phyloP scores from a whole-genome alignment of 345 rosid species.

The Eucalyptus guilfoylei region DNA sequence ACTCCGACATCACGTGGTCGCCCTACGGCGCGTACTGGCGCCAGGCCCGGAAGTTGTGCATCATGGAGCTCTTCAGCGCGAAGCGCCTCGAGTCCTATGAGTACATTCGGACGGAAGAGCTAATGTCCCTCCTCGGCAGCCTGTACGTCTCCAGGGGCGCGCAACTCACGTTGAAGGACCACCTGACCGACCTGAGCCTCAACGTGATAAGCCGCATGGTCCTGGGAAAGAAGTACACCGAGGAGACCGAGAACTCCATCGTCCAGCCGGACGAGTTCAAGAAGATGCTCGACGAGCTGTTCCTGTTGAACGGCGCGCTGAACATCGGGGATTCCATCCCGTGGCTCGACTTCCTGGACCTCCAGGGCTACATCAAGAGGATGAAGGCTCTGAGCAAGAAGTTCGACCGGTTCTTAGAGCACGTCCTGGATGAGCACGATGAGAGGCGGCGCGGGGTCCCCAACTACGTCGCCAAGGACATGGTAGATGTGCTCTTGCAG shows the following conservation, averaged over 20 bases:
- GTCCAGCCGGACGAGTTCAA: slow-evolving; percentile 50
- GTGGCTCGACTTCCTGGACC: slow-evolving; percentile 44
- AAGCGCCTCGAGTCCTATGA: slow-evolving; percentile 50
- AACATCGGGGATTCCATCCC: slow-evolving; percentile 70
- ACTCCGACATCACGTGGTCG: slow-evolving; percentile 51
- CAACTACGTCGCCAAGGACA: slow-evolving; percentile 36
- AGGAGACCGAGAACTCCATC: neutral
- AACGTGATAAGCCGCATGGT: slow-evolving; percentile 60
- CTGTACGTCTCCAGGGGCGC: slow-evolving; percentile 1
- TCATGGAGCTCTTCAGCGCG: slow-evolving; percentile 46
- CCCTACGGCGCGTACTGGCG: slow-evolving; percentile 64
- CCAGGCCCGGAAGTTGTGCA: slow-evolving; percentile 53
- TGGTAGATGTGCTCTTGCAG: slow-evolving; percentile 58
- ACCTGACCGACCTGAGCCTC: slow-evolving; percentile 27
- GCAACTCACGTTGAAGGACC: slow-evolving; percentile 22
- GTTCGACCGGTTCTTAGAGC: slow-evolving; percentile 45
- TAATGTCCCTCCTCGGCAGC: slow-evolving; percentile 4
- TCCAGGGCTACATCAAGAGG: slow-evolving; percentile 55
- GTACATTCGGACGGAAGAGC: slow-evolving; percentile 45
- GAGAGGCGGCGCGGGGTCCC: slow-evolving; percentile 11
- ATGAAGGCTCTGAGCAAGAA: slow-evolving; percentile 55
- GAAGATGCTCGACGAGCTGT: slow-evolving; percentile 60
- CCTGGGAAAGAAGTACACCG: slow-evolving; percentile 49
- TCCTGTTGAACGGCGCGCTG: slow-evolving; percentile 45
- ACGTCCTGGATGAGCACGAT: slow-evolving; percentile 48